Evolutionary conservation across 305 asterid genomes (phyloP), one percentile per base, ranked within the genome.

Genomic region (Ilex paraguariensis): DNA sequence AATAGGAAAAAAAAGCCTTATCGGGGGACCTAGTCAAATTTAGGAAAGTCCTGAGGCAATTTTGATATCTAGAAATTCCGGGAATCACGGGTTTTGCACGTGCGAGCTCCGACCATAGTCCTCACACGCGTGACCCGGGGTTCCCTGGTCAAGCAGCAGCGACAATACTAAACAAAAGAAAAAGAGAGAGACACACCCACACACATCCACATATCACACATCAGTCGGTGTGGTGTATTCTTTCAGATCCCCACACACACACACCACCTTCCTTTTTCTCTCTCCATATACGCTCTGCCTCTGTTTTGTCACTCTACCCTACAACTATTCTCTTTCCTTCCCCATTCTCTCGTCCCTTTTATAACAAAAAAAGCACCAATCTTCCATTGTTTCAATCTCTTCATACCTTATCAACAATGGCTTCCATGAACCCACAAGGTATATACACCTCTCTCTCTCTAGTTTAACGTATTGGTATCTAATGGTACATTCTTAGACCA

Each of bases 371-470:
- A 36, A 36, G 1, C 42, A 36, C 40, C 67, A 33, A 57, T 60
- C 54, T 28, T 65, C 55, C 52, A 3, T 50, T 65, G 30, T 53
- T 53, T 57, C 15, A 16, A 51, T 17, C 21, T 45, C 51, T 31
- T 31, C 56, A 45, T 54, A 68, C 70, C 70, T 76, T 62, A 68
- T 66, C 70, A 44, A 59, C 60, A 61, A 65, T 33, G 53, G 67
- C 64, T 58, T 65, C 62, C 61, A 7, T 42, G 66, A 64, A 62
- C 65, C 68, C 66, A 7, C 64, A 14, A 63, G 79, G 82, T 73
- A 70, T 77, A 69, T 71, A 61, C 77, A 57, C 21, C 36, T 21
- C 31, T 54, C 30, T 31, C 42, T 58, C n/a, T 31, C 28, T 28
- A 32, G 6, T 3, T 63, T 16, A 31, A n/a, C 49, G 5, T 62